Evolutionary conservation across 805 yeast genomes (phyloP).

Genomic region (Phaffomyces opuntiae): DNA sequence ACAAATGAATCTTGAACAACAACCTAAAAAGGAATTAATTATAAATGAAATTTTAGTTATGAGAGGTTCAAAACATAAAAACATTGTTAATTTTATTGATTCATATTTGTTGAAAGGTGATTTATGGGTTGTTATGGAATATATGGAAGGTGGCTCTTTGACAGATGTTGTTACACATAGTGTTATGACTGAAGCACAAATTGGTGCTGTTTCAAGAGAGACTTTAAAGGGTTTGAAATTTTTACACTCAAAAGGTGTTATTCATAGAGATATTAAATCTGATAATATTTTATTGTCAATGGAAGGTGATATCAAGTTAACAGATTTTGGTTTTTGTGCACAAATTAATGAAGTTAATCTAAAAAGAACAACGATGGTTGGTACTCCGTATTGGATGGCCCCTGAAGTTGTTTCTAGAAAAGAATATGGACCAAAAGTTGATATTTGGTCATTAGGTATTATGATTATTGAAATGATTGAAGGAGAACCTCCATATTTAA

Average conservation of each 20-base stretch:
- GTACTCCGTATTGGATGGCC: slow-evolving; percentile 99
- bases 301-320: slow-evolving; percentile 84
- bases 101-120: slow-evolving; percentile 71
- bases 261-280: slow-evolving; percentile 93
- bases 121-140: slow-evolving; percentile 97
- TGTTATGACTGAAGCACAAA: slow-evolving; percentile 88
- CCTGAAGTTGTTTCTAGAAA: slow-evolving; percentile 95
- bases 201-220: slow-evolving; percentile 91
- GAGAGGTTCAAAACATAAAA: slow-evolving; percentile 85
- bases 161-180: slow-evolving; percentile 92
- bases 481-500: slow-evolving; percentile 97
- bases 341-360: slow-evolving; percentile 74
- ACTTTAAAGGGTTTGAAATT: slow-evolving; percentile 81
- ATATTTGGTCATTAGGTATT: slow-evolving; percentile 96
- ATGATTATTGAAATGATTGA: slow-evolving; percentile 99
- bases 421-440: slow-evolving; percentile 95
- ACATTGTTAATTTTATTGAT: slow-evolving; percentile 91
- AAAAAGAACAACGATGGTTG: slow-evolving; percentile 97
- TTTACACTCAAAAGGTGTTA: slow-evolving; percentile 85
- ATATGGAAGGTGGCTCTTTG: slow-evolving; percentile 97
- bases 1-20: slow-evolving; percentile 91
- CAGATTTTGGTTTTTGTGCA: slow-evolving; percentile 97
- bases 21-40: slow-evolving; percentile 91
- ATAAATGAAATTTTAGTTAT: slow-evolving; percentile 93
- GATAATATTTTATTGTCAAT: slow-evolving; percentile 83